Base-by-base conservation (phyloP, 768 basidiomycete genomes). In the Dentipellis sp. region DNA sequence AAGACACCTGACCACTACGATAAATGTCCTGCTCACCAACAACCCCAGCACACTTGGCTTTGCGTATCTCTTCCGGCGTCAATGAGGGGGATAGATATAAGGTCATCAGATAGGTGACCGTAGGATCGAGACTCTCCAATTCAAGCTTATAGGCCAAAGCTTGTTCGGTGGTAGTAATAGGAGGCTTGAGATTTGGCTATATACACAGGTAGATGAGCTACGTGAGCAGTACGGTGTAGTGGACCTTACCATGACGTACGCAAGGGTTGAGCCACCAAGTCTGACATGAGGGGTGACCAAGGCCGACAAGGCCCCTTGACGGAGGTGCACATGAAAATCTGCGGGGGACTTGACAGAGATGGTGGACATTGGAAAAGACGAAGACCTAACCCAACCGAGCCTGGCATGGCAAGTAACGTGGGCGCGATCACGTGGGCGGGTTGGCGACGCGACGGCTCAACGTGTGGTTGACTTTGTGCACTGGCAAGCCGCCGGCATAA, bases 311-410 rank as follows among this genome's bases (percentile, higher is more conserved):
- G 80, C 71, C 29, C 90, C 93, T 68, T 98, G 92, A 42, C 97
- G 83, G 29, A 99, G 83, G 69, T 99, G 95, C 62, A 97, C 94
- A 74, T 99, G 97, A 66, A 97, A 95, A 74, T 94, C 92, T 35
- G 90, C 87, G 14, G 92, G 91, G 1, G 88, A 81, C 12, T 71
- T 59, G 40, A 86, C 68, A 11, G 74, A 66, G 60, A 84, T 72
- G 42, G 72, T 71, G 71, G 76, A 58, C 49, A 52, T 56, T 52
- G 63, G 59, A 69, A 70, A 56, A 54, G 42, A 17, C n/a, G 42
- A 45, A 19, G 42, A n/a, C 42, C 42, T 45, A 45, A 45, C 42
- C 42, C 42, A 6, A 29, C 6, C 3, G 22, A 50, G 48, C 11
- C 10, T 50, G 48, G 29, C 14, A 50, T 14, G 40, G 29, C 22